Conservation (phyloP, 2,329 filamentous ascomycete species). For the Akanthomyces dipterigenus region DNA sequence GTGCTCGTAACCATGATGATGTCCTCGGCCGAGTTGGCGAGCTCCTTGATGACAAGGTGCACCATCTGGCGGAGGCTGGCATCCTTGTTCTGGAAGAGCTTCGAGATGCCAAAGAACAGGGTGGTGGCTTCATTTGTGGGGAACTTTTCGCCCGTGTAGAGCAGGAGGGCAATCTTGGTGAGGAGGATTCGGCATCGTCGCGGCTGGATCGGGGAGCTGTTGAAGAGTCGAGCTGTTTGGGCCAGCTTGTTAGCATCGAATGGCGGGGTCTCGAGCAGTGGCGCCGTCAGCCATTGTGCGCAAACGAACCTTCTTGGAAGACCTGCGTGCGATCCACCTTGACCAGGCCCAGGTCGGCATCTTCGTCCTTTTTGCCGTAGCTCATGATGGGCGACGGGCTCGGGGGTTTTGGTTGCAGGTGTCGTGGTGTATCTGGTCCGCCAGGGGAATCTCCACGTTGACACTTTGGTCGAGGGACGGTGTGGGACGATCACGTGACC, state of each 20-base stretch:
- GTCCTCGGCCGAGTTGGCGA: constrained; percentile 91
- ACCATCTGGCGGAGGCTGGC: constrained; percentile 97
- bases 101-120: constrained; percentile 97
- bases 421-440: constrained; percentile 27
- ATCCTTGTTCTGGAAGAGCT: constrained; percentile 99
- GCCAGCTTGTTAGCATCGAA: constrained; percentile 28
- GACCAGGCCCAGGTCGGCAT: constrained; percentile 86
- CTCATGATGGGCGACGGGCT: constrained; percentile 62
- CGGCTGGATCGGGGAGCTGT: constrained; percentile 92
- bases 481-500: constrained; percentile 29
- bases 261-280: constrained; percentile 17
- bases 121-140: constrained; percentile 95
- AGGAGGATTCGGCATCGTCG: constrained; percentile 95
- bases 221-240: constrained; percentile 82
- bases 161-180: constrained; percentile 91
- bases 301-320: constrained; percentile 85
- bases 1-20: constrained; percentile 99
- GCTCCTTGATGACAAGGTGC: constrained; percentile 95
- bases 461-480: constrained; percentile 26
- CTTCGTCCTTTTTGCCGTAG: constrained; percentile 99
- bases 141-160: constrained; percentile 96
- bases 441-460: constrained; percentile 33
- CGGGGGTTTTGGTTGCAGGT: constrained; percentile 26
- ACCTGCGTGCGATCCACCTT: constrained; percentile 97
- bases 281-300: constrained; percentile 18